phyloP scores from a whole-genome alignment of 306 rosid species.

The Arachis stenosperma region DNA sequence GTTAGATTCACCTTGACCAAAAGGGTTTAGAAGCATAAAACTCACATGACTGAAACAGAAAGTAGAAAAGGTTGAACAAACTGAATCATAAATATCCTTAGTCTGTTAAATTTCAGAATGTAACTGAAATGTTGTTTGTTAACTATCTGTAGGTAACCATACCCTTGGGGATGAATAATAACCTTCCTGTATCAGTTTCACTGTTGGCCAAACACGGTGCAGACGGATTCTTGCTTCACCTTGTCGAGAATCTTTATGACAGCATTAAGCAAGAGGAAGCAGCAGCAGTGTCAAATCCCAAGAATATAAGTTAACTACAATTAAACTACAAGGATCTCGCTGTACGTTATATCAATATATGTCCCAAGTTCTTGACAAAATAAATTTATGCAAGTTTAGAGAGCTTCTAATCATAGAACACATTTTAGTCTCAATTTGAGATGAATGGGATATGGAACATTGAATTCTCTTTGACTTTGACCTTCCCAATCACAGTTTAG shows the following conservation, averaged over 20 bases:
- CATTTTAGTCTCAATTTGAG: constrained; percentile 11
- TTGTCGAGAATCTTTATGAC: constrained; percentile 64
- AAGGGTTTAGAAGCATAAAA: too few relatives aligned
- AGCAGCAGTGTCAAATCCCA: constrained; percentile 8
- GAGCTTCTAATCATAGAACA: neutral
- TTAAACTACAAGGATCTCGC: neutral
- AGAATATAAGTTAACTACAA: constrained; percentile 8
- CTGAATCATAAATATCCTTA: neutral
- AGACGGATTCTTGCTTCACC: constrained; percentile 73
- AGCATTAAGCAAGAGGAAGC: constrained; percentile 50
- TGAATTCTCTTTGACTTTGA: too few relatives aligned
- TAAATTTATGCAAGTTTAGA: neutral
- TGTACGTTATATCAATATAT: neutral
- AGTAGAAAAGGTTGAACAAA: too few relatives aligned
- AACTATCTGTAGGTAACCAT: constrained; percentile 63
- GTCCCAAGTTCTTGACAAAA: neutral
- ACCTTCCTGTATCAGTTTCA: constrained; percentile 77
- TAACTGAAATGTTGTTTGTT: constrained; percentile 7
- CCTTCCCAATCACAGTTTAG: too few relatives aligned
- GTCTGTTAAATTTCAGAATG: constrained; percentile 11
- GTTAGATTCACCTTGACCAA: too few relatives aligned
- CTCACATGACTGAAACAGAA: too few relatives aligned
- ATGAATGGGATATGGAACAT: too few relatives aligned
- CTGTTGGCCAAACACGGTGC: constrained; percentile 77
- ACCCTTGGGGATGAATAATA: constrained; percentile 67